These are phyloP conservation scores for Hyphopichia khmerensis DNA, from an alignment of 1,139 yeast genomes.

Conservation along the genomic window DNA sequence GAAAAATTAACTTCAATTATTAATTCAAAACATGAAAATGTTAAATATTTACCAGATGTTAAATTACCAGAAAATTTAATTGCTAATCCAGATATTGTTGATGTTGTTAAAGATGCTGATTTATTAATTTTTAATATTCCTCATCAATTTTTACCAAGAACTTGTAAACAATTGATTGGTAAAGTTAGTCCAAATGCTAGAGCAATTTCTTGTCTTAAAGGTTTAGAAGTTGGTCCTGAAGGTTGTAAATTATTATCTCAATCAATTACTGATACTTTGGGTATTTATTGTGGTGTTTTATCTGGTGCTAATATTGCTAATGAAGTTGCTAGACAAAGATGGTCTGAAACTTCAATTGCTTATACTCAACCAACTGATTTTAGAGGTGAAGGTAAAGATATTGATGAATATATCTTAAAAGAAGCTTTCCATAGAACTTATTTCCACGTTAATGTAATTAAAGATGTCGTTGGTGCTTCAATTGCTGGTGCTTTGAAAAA, in stretches of 20 bases:
- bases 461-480: constrained; percentile 49
- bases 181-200: constrained; percentile 37
- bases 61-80: constrained; percentile 42
- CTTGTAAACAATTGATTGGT: constrained; percentile 40
- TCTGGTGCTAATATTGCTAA: constrained; percentile 52
- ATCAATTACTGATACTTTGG: constrained; percentile 43
- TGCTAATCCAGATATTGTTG: constrained; percentile 40
- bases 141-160: constrained; percentile 45
- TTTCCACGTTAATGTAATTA: constrained; percentile 48
- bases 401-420: constrained; percentile 40
- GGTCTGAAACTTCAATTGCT: constrained; percentile 54
- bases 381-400: constrained; percentile 42
- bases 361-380: constrained; percentile 41
- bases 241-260: constrained; percentile 47
- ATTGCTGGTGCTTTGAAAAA: constrained; percentile 53
- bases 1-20: constrained; percentile 45
- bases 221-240: constrained; percentile 44
- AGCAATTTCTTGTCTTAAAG: constrained; percentile 50
- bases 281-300: constrained; percentile 46
- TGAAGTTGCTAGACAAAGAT: constrained; percentile 46
- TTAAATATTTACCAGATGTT: constrained; percentile 46
- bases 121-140: constrained; percentile 48
- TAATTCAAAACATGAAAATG: constrained; percentile 45
- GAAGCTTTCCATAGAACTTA: constrained; percentile 48
- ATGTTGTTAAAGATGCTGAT: constrained; percentile 43